A percentile compares a stretch with the other conserved stretches of the same genome.
Conservation (phyloP, 177 flowering plant species). For the Telopea speciosissima region DNA sequence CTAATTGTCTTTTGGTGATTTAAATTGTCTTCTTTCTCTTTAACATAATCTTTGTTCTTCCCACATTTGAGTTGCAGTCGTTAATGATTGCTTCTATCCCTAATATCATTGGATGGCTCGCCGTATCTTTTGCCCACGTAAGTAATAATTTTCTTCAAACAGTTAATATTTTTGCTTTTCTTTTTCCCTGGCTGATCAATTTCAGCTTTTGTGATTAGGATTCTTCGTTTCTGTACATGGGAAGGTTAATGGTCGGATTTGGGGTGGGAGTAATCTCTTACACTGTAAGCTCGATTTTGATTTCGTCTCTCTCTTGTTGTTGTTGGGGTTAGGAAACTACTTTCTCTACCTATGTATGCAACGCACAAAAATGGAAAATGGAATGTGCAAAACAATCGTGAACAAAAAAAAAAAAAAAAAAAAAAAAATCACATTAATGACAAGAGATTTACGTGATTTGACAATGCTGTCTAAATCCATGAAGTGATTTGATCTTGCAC, state of each 20-base stretch:
- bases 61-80: conserved; percentile 38
- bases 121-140: conserved; percentile 72
- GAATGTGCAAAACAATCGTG: too few species aligned
- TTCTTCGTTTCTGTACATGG: conserved; percentile 77
- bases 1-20: neutral
- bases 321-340: too few species aligned
- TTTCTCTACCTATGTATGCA: too few species aligned
- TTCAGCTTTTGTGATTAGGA: conserved; percentile 34
- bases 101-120: conserved; percentile 79
- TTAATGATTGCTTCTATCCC: conserved; percentile 82
- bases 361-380: too few species aligned
- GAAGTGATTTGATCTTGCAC: too few species aligned
- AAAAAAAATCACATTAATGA: too few species aligned
- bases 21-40: neutral
- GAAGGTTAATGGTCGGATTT: conserved; percentile 83
- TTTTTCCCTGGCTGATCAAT: neutral
- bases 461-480: too few species aligned
- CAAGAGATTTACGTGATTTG: too few species aligned
- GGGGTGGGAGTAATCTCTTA: conserved; percentile 91
- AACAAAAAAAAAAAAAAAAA: too few species aligned
- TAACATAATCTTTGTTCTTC: neutral
- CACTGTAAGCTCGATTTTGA: conserved; percentile 43
- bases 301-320: neutral
- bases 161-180: neutral
- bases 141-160: conserved; percentile 12